Evolutionary conservation across 192 early-diverging fungal genomes (phyloP).

Genomic region (Coemansia sp.): DNA sequence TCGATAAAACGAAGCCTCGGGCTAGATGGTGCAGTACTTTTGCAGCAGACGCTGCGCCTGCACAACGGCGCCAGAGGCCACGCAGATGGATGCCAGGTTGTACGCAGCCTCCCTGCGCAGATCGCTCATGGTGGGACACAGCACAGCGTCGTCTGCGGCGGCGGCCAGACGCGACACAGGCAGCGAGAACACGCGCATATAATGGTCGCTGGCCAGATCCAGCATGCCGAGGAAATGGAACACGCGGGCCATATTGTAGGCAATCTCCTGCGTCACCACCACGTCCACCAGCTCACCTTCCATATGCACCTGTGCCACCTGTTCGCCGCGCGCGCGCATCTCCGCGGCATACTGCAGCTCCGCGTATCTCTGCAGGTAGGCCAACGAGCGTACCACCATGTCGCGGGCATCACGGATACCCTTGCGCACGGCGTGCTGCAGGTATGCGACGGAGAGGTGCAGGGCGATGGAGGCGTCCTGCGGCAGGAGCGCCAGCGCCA

Average conservation of each 20-base stretch:
- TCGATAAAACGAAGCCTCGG: too few relatives aligned
- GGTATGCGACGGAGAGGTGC: constrained; percentile 34
- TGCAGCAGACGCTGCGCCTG: constrained; percentile 69
- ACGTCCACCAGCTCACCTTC: background rate
- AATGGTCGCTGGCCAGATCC: constrained; percentile 84
- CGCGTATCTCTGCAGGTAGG: constrained; percentile 43
- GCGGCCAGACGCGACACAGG: constrained; percentile 43
- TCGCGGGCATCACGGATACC: constrained; percentile 4
- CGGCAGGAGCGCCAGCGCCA: constrained; percentile 31
- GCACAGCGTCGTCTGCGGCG: background rate
- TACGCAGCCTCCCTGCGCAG: constrained; percentile 84
- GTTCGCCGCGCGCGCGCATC: constrained; percentile 13
- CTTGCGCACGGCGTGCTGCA: constrained; percentile 8
- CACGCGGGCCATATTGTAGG: constrained; percentile 84
- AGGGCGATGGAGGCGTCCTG: constrained; percentile 32
- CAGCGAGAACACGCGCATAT: constrained; percentile 68
- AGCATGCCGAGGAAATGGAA: constrained; percentile 86
- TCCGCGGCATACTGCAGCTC: constrained; percentile 34
- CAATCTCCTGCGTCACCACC: constrained; percentile 53
- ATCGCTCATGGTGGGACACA: constrained; percentile 18
- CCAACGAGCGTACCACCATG: constrained; percentile 23
- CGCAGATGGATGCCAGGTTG: constrained; percentile 82
- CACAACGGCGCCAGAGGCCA: constrained; percentile 65
- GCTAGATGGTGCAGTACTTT: constrained; percentile 69
- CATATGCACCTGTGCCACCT: background rate